Conservation (phyloP, 371 early-diverging fungal species). For the Mortierella sp. region DNA sequence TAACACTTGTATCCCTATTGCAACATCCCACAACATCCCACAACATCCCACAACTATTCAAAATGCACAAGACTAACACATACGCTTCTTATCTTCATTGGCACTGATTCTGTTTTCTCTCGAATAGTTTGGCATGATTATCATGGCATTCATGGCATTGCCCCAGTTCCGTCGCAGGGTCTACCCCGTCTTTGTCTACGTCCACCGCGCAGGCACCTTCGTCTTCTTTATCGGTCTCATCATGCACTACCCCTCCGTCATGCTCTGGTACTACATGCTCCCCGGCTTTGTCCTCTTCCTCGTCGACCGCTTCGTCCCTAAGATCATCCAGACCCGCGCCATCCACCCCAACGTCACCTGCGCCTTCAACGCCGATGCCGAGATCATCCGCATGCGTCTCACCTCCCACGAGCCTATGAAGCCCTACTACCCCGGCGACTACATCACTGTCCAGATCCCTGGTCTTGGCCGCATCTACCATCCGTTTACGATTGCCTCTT, state of each 20-base stretch:
- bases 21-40: not conserved
- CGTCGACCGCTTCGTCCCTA: conserved; percentile 51
- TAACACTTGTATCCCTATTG: not conserved
- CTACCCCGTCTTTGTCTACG: conserved; percentile 36
- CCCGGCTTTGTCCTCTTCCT: conserved; percentile 48
- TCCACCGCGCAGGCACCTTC: conserved; percentile 34
- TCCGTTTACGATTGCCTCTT: conserved; percentile 54
- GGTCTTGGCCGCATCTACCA: conserved; percentile 41
- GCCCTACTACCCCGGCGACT: conserved; percentile 57
- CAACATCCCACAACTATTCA: not conserved
- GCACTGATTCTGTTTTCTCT: too few relatives aligned
- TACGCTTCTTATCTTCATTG: not conserved
- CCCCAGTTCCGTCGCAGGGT: conserved; percentile 38
- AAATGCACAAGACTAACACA: not conserved
- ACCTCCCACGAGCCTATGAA: conserved; percentile 55
- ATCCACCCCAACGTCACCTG: conserved; percentile 47
- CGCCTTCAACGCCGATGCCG: conserved; percentile 48
- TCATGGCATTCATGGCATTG: conserved; percentile 27
- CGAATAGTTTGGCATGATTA: conserved; percentile 22
- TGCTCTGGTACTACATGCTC: conserved; percentile 55
- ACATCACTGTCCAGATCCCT: conserved; percentile 46
- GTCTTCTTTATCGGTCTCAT: conserved; percentile 48
- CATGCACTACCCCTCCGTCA: conserved; percentile 37
- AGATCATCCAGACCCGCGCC: conserved; percentile 46
- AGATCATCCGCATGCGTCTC: conserved; percentile 46